phyloP scores from a whole-genome alignment of 345 rosid species.

The Citrus glauca region DNA sequence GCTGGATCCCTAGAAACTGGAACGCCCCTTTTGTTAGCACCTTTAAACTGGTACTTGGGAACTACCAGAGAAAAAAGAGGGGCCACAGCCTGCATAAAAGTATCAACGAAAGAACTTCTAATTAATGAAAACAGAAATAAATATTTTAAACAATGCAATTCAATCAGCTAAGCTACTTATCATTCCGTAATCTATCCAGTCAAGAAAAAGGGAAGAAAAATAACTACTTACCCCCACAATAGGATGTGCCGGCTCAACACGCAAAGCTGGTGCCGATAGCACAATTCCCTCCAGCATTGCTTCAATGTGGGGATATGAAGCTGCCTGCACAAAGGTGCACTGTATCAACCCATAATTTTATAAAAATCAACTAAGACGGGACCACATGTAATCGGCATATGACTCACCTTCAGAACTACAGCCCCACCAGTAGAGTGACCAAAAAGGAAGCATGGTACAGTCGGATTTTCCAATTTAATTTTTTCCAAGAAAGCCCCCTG shows the following conservation, averaged over 20 bases:
- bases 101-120: not conserved
- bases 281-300: slow-evolving; percentile 78
- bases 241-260: slow-evolving; percentile 94
- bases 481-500: slow-evolving; percentile 88
- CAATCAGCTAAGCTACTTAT: not conserved
- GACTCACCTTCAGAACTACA: slow-evolving; percentile 83
- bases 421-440: slow-evolving; percentile 99
- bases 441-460: slow-evolving; percentile 90
- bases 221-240: slow-evolving; percentile 68
- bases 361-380: not conserved
- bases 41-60: slow-evolving; percentile 89
- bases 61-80: slow-evolving; percentile 80
- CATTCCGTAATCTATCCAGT: not conserved
- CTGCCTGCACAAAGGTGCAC: slow-evolving; percentile 47
- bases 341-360: not conserved
- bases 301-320: slow-evolving; percentile 50
- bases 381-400: not conserved
- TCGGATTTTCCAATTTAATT: slow-evolving; percentile 68
- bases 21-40: slow-evolving; percentile 96
- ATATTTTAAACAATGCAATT: not conserved
- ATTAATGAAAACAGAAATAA: not conserved
- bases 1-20: slow-evolving; percentile 96
- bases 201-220: not conserved
- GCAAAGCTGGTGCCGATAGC: slow-evolving; percentile 90
- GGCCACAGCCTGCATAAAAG: slow-evolving; percentile 69